Evolutionary conservation across 768 basidiomycete species (phyloP).

Genomic region (Naganishia friedmannii): DNA sequence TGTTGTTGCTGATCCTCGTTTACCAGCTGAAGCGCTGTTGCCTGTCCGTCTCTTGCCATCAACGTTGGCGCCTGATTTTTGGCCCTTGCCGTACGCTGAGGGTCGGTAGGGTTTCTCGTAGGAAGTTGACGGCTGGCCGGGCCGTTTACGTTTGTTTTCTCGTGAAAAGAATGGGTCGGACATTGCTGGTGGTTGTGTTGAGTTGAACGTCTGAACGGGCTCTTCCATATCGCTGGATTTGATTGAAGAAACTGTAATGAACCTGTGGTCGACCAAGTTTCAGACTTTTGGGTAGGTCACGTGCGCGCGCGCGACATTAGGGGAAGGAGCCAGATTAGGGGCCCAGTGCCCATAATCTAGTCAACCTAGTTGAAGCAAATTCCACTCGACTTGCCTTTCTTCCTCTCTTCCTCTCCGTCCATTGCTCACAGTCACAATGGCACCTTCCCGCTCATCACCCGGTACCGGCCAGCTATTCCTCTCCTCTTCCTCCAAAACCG

Average conservation of each 20-base stretch:
- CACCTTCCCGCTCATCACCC: background rate
- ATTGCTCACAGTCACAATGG: background rate
- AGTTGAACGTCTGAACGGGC: background rate
- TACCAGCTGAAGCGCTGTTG: background rate
- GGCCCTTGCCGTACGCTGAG: slow-evolving; percentile 44
- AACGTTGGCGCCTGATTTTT: slow-evolving; percentile 29
- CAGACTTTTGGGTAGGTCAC: slow-evolving; percentile 15
- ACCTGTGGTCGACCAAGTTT: background rate
- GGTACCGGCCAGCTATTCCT: slow-evolving; percentile 14
- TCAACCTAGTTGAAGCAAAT: slow-evolving; percentile 4
- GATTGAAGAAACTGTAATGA: background rate
- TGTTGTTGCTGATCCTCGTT: slow-evolving; percentile 26
- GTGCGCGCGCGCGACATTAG: no score
- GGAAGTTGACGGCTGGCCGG: slow-evolving; percentile 50
- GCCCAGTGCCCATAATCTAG: no score
- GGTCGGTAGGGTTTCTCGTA: slow-evolving; percentile 50
- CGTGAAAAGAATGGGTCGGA: slow-evolving; percentile 76
- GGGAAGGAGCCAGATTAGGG: background rate
- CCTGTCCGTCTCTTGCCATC: slow-evolving; percentile 38
- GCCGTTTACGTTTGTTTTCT: slow-evolving; percentile 50
- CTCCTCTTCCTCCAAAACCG: background rate
- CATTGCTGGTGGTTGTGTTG: slow-evolving; percentile 55
- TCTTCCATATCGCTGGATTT: no score
- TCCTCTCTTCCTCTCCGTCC: no score
- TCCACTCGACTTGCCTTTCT: background rate